Evolutionary conservation across 75 land plant species (phyloP), one percentile per base, ranked within the genome.

Genomic region (Adiantum capillusveneris): DNA sequence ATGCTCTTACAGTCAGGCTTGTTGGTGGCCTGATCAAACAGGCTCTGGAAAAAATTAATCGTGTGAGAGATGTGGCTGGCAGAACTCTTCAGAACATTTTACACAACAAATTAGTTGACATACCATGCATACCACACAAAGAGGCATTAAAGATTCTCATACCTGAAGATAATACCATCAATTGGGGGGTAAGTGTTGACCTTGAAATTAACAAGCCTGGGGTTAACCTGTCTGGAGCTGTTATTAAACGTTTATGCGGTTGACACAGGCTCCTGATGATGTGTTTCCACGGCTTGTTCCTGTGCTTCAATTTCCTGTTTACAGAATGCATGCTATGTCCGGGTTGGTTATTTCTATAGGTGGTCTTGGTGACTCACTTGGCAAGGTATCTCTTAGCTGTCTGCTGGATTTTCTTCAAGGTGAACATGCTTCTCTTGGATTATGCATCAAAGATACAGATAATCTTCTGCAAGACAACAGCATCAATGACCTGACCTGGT

Each of bases 11-110:
- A 7, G 76, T 66, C 13, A 77, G 42, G 25, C 57, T 94, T 31
- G 63, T 90, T 62, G 88, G 88, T 51, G 75, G 80, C 39, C 60
- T 94, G 51, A 71, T 65, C 22, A 94, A 94, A 68, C 99, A 86
- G 73, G 96, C 82, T 60, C 79, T 90, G 25, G 99, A 95, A 64
- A 90, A 95, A 69, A 81, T 90, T 58, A 97, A 95, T 63, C 94
- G 88, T 59, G 64, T 90, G 59, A 68, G 99, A 60, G 96, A 90
- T 57, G 55, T 70, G n/a, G 91, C 97, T 67, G 96, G 88, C 19
- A 78, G 59, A 36, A 67, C 82, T 46, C 74, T 95, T 39, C 80
- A 74, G 52, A 78, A 78, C 49, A 69, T 95, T 29, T 59, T 95
- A 44, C 66, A 81, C 67, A 76, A 74, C 53, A 53, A 75, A 22